Conservation (phyloP, 257 asterid genomes). For the Cordia subcordata region DNA sequence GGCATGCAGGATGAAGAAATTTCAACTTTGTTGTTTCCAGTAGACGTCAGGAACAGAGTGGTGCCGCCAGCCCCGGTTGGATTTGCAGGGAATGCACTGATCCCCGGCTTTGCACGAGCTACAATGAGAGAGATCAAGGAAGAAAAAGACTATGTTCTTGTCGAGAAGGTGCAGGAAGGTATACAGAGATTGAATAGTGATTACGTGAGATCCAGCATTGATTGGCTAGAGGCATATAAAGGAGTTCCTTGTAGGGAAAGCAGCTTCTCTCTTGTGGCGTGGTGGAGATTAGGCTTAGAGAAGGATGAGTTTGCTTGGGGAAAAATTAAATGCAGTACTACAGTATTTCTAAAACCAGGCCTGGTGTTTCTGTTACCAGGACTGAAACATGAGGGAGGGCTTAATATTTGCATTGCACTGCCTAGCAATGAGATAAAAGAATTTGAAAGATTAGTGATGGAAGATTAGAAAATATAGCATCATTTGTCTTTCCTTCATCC, state of each 20-base stretch:
- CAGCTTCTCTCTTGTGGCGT: neutral
- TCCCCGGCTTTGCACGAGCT: neutral
- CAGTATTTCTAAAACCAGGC: neutral
- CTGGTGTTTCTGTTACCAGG: neutral
- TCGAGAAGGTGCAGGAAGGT: neutral
- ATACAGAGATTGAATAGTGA: neutral
- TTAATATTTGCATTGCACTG: neutral
- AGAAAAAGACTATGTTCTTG: neutral
- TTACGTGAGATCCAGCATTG: neutral
- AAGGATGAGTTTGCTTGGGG: neutral
- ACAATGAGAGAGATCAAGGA: neutral
- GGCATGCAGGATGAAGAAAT: neutral
- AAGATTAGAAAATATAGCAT: neutral
- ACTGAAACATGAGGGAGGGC: neutral
- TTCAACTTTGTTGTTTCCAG: neutral
- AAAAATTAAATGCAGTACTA: neutral
- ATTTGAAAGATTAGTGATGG: neutral
- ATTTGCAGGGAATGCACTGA: neutral
- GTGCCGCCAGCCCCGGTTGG: neutral
- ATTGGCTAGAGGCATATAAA: neutral
- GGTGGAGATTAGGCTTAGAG: neutral
- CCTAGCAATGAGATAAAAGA: neutral
- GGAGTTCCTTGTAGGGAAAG: neutral
- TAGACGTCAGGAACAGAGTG: neutral
- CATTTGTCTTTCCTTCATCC: too few relatives aligned